Base-by-base conservation (phyloP, 495 filamentous ascomycete genomes). In the Cudoniella acicularis region DNA sequence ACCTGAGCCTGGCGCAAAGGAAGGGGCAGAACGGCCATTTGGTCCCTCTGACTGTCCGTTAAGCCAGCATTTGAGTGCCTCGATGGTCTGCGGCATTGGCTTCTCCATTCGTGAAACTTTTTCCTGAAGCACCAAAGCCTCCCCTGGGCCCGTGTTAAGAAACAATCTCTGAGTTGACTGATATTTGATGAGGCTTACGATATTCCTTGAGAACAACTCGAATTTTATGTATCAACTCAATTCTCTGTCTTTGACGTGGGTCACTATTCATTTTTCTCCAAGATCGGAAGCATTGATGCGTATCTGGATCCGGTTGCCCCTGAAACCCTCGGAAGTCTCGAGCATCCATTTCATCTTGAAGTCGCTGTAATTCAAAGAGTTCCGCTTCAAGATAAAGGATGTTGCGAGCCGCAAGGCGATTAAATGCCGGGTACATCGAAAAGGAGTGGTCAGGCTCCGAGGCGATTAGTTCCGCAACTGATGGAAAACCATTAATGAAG, bases 371-470 rank as follows among this genome's bases (percentile, higher is more conserved):
- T 11, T 57, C 54, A 2, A 49, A 25, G 30, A 57, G 1, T 30
- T 57, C 54, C 13, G 42, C 45, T 49, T 57, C 54, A 13, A 57
- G 25, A 25, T 57, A 57, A 17, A 57, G 42, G 11, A 57, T n/a
- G 24, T 57, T 57, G 20, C 54, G 4, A 13, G 54, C 17, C 24
- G 42, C 17, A 11, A 57, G 36, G 13, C 54, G 20, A 10, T 49
- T 11, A 41, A 48, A 57, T 10, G 16, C 13, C 13, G 20, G 20
- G 23, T 48, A 57, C 0, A 57, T 49, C 9, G 41, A 26, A n/a
- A 42, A 27, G 3, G 42, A 48, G 11, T 36, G 6, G 25, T 57
- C 54, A 1, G 41, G 41, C 26, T 57, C 54, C 9, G 18, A 2
- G 8, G 54, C 54, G 42, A 57, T 57, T 22, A 57, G 49, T 3